phyloP scores from a whole-genome alignment of 208 protist species.

The Naegleria fowleri region DNA sequence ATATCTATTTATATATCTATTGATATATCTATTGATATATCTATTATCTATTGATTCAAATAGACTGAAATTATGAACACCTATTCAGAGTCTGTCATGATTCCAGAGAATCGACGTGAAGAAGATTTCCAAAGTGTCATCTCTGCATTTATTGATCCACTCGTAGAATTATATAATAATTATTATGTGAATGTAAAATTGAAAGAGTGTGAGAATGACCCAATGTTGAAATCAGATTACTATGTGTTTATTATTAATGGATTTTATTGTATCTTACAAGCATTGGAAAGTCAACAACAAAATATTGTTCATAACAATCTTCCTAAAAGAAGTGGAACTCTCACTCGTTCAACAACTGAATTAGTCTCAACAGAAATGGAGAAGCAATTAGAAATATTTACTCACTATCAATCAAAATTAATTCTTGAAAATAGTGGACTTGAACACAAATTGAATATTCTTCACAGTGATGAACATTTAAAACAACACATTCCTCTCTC shows the following conservation, averaged over 20 bases:
- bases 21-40: too few relatives aligned
- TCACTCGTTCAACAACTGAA: not conserved
- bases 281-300: too few relatives aligned
- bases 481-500: not conserved
- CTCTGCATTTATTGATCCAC: not conserved
- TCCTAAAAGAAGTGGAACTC: too few relatives aligned
- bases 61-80: slow-evolving; percentile 1
- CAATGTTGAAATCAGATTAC: not conserved
- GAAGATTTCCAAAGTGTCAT: not conserved
- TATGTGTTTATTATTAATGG: not conserved
- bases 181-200: not conserved
- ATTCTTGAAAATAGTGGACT: not conserved
- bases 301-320: too few relatives aligned
- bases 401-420: not conserved
- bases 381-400: not conserved
- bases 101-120: not conserved
- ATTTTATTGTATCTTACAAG: not conserved
- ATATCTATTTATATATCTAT: too few relatives aligned
- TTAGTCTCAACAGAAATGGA: not conserved
- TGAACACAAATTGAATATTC: not conserved
- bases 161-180: not conserved
- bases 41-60: too few relatives aligned
- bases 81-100: not conserved
- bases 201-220: not conserved
- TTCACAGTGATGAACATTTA: not conserved